Conservation (phyloP, 768 basidiomycete genomes). For the Tulasnella sp. region DNA sequence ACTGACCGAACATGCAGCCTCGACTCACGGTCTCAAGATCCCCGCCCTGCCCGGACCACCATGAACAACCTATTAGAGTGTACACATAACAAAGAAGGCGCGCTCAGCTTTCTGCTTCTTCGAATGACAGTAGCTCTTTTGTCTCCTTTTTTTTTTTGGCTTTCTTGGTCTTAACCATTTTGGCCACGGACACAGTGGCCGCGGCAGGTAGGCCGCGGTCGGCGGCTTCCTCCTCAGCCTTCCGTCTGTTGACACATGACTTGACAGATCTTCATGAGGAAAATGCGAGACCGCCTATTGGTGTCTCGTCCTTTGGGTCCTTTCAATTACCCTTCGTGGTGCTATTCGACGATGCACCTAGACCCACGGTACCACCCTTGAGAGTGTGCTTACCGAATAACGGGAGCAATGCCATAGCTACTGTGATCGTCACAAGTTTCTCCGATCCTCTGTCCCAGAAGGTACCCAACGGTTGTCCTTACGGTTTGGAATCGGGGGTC, state of each 20-base stretch:
- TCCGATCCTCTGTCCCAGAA: background rate
- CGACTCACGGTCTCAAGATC: background rate
- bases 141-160: conserved; percentile 35
- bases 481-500: conserved; percentile 21
- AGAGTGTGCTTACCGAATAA: conserved; percentile 11
- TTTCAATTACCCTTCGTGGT: conserved; percentile 13
- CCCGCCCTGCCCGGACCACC: background rate
- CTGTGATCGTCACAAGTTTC: background rate
- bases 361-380: too few relatives aligned
- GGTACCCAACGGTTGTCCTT: background rate
- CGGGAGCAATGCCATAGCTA: conserved; percentile 31
- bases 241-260: conserved; percentile 33
- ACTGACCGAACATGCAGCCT: background rate
- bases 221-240: conserved; percentile 29
- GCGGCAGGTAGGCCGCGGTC: conserved; percentile 9
- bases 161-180: conserved; percentile 36
- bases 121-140: conserved; percentile 39
- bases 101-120: conserved; percentile 33
- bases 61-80: background rate
- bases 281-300: conserved; percentile 16
- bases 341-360: conserved; percentile 19
- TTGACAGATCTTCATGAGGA: conserved; percentile 28
- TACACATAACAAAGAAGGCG: background rate
- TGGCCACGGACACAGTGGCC: background rate
- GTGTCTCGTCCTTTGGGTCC: conserved; percentile 6